Evolutionary conservation across 768 basidiomycete species (phyloP), one percentile per base, ranked within the genome.

Genomic region (Suillus weaverae): DNA sequence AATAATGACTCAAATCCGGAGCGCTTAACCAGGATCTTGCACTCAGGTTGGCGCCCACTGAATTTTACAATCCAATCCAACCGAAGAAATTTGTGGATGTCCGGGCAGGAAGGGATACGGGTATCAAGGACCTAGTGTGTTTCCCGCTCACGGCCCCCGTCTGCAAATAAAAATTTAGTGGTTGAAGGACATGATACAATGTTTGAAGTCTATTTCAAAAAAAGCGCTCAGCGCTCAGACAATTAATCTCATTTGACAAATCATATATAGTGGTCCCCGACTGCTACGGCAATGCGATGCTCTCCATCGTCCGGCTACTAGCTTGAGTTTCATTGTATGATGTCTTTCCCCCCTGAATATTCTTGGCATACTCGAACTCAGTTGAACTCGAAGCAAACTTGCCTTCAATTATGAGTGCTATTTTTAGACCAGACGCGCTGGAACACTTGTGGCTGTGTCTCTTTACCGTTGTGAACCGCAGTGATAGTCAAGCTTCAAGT

Each of bases 401-500:
- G 39, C 16, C 30, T 32, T 30, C 30, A 18, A 51, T 18, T 32
- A 4, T 4, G 16, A 53, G 18, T 9, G 10, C 51, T 54, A 54
- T 33, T 54, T 53, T 54, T 53, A 54, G 51, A 54, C 5, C 9
- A 33, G 18, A 18, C 32, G 18, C 30, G 9, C 18, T 30, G 16
- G 26, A 26, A 30, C 3, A 4, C 13, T 10, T 38, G 64, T 65
- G 64, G 64, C 64, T 65, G 64, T 65, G 64, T n/a, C 4, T 11
- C 20, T 16, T 44, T 30, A 30, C 30, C 22, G 48, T 62, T n/a
- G 48, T 14, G 32, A 35, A 22, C 32, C 51, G 51, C 51, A 32
- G 53, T 33, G 53, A 20, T 5, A 33, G 50, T 32, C 9, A 53
- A n/a, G n/a, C n/a, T n/a, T n/a, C n/a, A n/a, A 16, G 18, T 11